These are phyloP conservation scores for Zizania latifolia DNA, from an alignment of 176 grass and related monocot species.

Conservation along the genomic window DNA sequence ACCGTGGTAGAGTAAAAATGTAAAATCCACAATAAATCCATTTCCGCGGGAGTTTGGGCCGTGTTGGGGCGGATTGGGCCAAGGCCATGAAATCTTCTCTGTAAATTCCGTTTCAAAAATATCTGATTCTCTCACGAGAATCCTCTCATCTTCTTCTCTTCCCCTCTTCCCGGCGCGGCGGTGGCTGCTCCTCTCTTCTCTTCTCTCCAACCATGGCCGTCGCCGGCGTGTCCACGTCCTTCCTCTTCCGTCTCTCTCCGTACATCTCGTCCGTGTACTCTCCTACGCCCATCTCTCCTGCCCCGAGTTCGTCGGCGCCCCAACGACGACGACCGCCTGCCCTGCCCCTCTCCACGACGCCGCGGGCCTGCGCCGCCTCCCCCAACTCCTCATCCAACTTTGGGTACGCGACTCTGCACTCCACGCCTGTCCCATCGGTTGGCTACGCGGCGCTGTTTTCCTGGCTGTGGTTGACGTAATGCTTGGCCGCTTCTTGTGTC, in stretches of 20 bases:
- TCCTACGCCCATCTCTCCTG: not conserved
- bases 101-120: too few relatives aligned
- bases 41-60: too few relatives aligned
- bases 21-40: too few relatives aligned
- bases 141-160: not conserved
- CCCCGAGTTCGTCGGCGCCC: not conserved
- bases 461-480: not conserved
- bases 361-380: not conserved
- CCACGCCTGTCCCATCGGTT: too few relatives aligned
- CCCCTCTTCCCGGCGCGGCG: not conserved
- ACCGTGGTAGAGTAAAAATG: too few relatives aligned
- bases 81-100: too few relatives aligned
- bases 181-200: not conserved
- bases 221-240: not conserved
- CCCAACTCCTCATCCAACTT: conserved; percentile 21
- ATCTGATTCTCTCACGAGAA: too few relatives aligned
- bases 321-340: not conserved
- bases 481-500: not conserved
- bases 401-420: conserved; percentile 16
- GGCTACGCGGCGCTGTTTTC: not conserved
- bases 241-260: not conserved
- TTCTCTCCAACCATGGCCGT: conserved; percentile 15
- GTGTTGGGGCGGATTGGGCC: too few relatives aligned
- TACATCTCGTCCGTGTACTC: not conserved
- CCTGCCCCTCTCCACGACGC: conserved; percentile 13